Percentiles rank a stretch among this genome's conserved stretches.
These are phyloP conservation scores for Fusarium siculi DNA, from an alignment of 2,329 filamentous ascomycete genomes.

Conservation along the genomic window DNA sequence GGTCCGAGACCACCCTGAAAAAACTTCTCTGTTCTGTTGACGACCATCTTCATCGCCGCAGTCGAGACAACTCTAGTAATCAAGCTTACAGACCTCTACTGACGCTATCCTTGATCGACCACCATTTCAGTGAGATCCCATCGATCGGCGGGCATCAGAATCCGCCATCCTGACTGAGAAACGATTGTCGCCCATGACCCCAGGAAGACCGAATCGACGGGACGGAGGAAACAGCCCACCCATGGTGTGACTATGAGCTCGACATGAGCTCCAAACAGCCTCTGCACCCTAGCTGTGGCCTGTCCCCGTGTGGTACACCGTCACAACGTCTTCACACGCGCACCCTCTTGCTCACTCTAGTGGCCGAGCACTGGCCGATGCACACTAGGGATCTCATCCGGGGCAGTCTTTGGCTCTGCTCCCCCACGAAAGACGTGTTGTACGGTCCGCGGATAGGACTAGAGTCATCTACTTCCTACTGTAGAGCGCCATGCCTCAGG, in stretches of 20 bases:
- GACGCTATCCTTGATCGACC: conserved; percentile 33
- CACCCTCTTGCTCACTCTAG: conserved; percentile 26
- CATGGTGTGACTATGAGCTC: conserved; percentile 44
- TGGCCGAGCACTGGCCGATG: conserved; percentile 24
- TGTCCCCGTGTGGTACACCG: conserved; percentile 36
- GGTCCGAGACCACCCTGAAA: conserved; percentile 21
- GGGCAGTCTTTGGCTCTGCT: conserved; percentile 28
- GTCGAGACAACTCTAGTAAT: conserved; percentile 32
- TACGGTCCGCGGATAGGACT: conserved; percentile 15
- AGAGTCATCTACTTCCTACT: conserved; percentile 16
- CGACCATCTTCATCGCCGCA: conserved; percentile 15
- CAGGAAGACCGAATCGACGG: conserved; percentile 41
- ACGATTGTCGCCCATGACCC: conserved; percentile 35
- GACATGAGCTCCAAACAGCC: conserved; percentile 39
- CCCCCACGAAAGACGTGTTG: conserved; percentile 10
- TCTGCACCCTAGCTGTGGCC: conserved; percentile 36
- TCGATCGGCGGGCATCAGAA: conserved; percentile 39
- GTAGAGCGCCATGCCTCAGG: neutral
- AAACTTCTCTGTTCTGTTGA: neutral
- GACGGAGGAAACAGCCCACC: conserved; percentile 44
- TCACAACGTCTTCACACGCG: conserved; percentile 36
- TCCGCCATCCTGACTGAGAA: conserved; percentile 36
- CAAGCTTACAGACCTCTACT: conserved; percentile 21
- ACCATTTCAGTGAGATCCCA: conserved; percentile 40
- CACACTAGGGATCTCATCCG: conserved; percentile 32